These are phyloP conservation scores for Eucalyptus cladocalyx DNA, from an alignment of 345 rosid species.

Conservation along the genomic window DNA sequence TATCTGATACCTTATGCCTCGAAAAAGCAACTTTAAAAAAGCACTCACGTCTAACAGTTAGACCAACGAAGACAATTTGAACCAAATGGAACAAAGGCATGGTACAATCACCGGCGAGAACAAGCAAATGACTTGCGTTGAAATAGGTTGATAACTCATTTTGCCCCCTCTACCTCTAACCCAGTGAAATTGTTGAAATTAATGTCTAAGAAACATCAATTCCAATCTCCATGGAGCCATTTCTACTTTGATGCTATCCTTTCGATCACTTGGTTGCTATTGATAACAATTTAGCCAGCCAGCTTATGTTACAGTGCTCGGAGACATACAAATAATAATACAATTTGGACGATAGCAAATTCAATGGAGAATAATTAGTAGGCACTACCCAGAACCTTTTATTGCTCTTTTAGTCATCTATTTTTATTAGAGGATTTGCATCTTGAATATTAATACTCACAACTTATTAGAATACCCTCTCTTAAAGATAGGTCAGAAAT, in stretches of 20 bases:
- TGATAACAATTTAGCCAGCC: neutral
- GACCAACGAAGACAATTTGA: neutral
- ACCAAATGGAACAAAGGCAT: neutral
- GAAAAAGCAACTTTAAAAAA: neutral
- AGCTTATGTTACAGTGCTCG: neutral
- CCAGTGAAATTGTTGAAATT: rapidly evolving
- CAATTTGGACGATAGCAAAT: neutral
- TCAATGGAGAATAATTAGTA: neutral
- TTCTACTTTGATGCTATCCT: neutral
- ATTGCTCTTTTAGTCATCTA: neutral
- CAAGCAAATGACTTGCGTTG: rapidly evolving
- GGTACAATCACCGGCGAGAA: neutral
- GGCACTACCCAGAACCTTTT: neutral
- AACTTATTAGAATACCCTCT: neutral
- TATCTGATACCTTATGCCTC: neutral
- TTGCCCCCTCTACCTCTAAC: neutral
- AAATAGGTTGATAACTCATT: neutral
- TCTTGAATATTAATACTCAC: neutral
- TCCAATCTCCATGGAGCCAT: neutral
- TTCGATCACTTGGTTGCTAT: neutral
- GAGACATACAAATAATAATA: neutral
- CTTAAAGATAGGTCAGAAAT: neutral
- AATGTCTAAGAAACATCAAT: neutral
- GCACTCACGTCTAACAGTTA: neutral
- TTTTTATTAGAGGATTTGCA: neutral